Base-by-base conservation (phyloP, 345 rosid species). In the Zanthoxylum bungeanum region DNA sequence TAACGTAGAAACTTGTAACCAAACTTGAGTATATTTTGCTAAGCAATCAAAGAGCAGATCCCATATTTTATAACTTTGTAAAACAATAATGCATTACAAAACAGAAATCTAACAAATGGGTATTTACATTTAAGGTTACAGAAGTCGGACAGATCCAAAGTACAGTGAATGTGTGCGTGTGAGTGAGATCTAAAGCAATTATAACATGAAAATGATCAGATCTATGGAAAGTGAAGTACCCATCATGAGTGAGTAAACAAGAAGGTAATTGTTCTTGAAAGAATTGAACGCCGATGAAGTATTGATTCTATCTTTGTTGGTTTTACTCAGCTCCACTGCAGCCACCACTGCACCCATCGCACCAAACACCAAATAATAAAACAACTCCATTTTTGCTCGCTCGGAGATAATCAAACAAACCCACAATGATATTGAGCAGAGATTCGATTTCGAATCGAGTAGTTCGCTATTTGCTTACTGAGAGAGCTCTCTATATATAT, bases 241-340 rank as follows among this genome's bases (percentile, higher is more conserved):
- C 96, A 90, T 92, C 96, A 92, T 92, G 72, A 92, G 93, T 49
- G 96, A 92, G 89, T 90, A 92, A 56, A 90, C 98, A 62, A 90
- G 19, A 68, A 92, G 90, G 77, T 92, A 90, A 77, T 86, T 92
- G 89, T 90, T 92, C 80, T 90, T 88, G 87, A 92, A 90, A 64
- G 93, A 85, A 69, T 82, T 87, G 88, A 92, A 92, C 66, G 89
- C 82, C 39, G 98, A 59, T 9, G 96, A 77, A 14, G 96, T 88
- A 82, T 73, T 92, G 87, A 85, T 85, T 69, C 90, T 81, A 73
- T 92, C 96, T 65, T 86, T 87, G 84, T 76, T 87, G 62, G 39
- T 83, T 78, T 90, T 92, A 81, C 93, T 92, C 5, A 92, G 80
- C 80, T 92, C 93, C 56, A 87, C 27, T 1, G 81, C 86, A 2